Percentiles rank a stretch among this genome's conserved stretches.
Conservation (phyloP, 2,329 filamentous ascomycete species). For the Colletotrichum falcatum region DNA sequence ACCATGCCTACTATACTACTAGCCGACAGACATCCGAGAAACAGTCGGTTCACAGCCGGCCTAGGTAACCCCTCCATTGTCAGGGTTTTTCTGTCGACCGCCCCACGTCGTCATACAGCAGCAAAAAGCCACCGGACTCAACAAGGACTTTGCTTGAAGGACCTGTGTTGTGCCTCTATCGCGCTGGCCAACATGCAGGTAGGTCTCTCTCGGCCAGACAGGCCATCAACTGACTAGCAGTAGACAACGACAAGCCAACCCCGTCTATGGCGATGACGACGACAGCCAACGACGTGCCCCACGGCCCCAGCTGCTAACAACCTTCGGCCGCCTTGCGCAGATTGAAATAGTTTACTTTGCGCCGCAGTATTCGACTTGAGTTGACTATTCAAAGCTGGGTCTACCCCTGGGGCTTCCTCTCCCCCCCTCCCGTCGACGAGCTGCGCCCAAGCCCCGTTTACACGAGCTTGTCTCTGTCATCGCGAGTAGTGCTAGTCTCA, state of each 20-base stretch:
- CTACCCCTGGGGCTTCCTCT: conserved; percentile 28
- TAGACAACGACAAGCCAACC: conserved; percentile 12
- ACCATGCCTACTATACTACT: not conserved
- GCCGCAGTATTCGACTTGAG: conserved; percentile 17
- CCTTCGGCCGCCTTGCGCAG: conserved; percentile 5
- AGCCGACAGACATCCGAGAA: not conserved
- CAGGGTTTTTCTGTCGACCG: not conserved
- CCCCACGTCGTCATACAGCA: not conserved
- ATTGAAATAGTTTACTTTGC: conserved; percentile 5
- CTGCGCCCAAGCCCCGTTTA: conserved; percentile 6
- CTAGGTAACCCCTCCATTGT: not conserved
- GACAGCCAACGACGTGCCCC: conserved; percentile 21
- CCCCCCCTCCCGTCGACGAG: not conserved
- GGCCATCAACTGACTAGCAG: conserved; percentile 6
- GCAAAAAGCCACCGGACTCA: not conserved
- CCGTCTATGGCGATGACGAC: not conserved
- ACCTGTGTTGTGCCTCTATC: not conserved
- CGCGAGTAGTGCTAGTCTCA: conserved; percentile 15
- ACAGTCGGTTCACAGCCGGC: not conserved
- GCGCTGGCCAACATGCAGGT: not conserved
- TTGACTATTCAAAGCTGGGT: conserved; percentile 11
- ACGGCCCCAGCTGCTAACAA: conserved; percentile 4
- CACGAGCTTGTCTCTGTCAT: conserved; percentile 15
- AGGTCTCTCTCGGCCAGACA: not conserved
- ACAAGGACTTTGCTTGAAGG: conserved; percentile 1